Evolutionary conservation across 148 eudicot genomes (phyloP), one percentile per base, ranked within the genome.

Genomic region (Amaranthus palmeri): DNA sequence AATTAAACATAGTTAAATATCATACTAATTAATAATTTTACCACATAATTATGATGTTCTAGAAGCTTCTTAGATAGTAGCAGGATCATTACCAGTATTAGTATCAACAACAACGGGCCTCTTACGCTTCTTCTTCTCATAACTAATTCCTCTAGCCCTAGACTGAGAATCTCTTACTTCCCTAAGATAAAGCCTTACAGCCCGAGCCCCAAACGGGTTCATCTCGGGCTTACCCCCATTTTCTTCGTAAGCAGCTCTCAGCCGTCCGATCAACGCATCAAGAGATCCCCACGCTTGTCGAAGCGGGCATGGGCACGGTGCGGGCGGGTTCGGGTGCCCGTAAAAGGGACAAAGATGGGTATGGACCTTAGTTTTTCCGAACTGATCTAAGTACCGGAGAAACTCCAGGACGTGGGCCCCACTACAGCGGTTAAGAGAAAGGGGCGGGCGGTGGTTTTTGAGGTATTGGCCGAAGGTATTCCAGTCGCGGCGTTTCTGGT

Each of bases 231-330:
- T 72, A 6, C 88, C 88, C 0, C 88, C 88, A 48, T 79, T 78
- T 49, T 85, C 88, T 68, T 85, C 88, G 15, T 49, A 83, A n/a
- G 88, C 88, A 0, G 88, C 88, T 12, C 88, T 69, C 8, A 85
- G 83, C 12, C 88, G 84, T 12, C 88, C 88, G 60, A 85, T 62
- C 41, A 85, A 76, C 6, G 88, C 88, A 15, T 85, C 88, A 5
- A 85, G 82, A 50, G 82, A 78, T 12, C 88, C 88, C 88, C 88
- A 85, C 2, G 88, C 88, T 67, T 85, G 88, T 0, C 86, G 72
- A 40, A 85, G 84, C 0, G 88, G 88, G 71, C 88, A 85, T 0
- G 86, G 81, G 67, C 88, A 85, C 1, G 88, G 84, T 5, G 73
- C 80, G 1, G 88, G 88, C 2, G 88, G 86, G 81, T 73, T 83